Evolutionary conservation across 306 rosid genomes (phyloP).

Genomic region (Adenanthera pavonina): DNA sequence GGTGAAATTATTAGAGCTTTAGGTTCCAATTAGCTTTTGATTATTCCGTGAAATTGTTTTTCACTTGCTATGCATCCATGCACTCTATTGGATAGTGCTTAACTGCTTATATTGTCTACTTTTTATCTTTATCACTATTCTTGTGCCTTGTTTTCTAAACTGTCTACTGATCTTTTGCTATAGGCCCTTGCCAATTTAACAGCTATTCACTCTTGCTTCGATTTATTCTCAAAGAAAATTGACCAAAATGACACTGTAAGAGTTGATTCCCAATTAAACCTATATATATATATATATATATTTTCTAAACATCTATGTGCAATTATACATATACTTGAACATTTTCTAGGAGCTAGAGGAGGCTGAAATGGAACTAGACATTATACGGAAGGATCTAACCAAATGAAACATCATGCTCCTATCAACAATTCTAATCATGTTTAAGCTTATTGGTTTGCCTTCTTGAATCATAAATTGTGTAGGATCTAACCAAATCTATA

Average conservation of each 20-base stretch:
- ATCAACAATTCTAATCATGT: too few relatives aligned
- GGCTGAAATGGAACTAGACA: conserved; percentile 84
- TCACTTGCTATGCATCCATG: conserved; percentile 11
- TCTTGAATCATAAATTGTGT: too few relatives aligned
- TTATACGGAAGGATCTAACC: conserved; percentile 60
- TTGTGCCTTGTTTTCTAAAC: conserved; percentile 31
- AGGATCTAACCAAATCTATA: too few relatives aligned
- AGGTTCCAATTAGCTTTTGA: neutral
- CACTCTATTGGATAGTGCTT: conserved; percentile 1
- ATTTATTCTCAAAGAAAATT: conserved; percentile 67
- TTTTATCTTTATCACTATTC: neutral
- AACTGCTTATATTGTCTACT: neutral
- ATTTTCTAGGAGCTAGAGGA: conserved; percentile 82
- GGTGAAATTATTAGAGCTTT: neutral
- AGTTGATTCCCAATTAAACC: conserved; percentile 35
- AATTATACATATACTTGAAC: conserved; percentile 33
- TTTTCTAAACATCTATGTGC: conserved; percentile 17
- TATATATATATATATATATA: too few relatives aligned
- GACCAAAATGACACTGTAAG: conserved; percentile 74
- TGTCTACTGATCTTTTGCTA: conserved; percentile 29
- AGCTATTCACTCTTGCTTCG: conserved; percentile 77
- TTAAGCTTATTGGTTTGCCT: too few relatives aligned
- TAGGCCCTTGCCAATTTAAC: conserved; percentile 83
- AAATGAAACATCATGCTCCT: too few relatives aligned
- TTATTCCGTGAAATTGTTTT: conserved; percentile 13